phyloP scores from a whole-genome alignment of 139 green algal species.

The Chloropicon primus region DNA sequence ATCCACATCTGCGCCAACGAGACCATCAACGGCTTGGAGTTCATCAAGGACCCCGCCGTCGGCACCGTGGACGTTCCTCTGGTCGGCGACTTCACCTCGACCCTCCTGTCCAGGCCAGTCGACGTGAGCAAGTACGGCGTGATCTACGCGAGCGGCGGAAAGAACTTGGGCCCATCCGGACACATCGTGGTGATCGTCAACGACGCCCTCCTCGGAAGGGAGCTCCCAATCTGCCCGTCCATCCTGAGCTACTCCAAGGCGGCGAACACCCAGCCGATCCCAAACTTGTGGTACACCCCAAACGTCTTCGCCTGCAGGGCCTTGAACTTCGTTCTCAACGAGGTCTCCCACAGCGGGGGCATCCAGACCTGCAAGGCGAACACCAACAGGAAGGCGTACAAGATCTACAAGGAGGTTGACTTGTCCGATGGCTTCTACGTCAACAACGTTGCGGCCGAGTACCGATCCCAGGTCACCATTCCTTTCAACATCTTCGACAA shows the following conservation, averaged over 20 bases:
- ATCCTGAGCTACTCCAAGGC: slow-evolving; percentile 14
- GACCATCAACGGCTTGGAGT: slow-evolving; percentile 97
- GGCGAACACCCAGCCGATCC: slow-evolving; percentile 1
- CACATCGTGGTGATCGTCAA: slow-evolving; percentile 21
- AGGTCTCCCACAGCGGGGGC: slow-evolving; percentile 12
- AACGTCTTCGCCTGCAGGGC: slow-evolving; percentile 20
- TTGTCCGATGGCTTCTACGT: slow-evolving; percentile 16
- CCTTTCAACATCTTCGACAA: slow-evolving; percentile 12
- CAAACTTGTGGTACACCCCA: slow-evolving; percentile 21
- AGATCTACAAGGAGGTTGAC: slow-evolving; percentile 20
- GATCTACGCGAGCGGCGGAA: slow-evolving; percentile 23
- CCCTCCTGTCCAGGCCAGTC: slow-evolving; percentile 92
- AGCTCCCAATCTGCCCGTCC: slow-evolving; percentile 10
- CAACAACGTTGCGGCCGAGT: slow-evolving; percentile 12
- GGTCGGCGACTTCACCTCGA: slow-evolving; percentile 92
- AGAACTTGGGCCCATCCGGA: slow-evolving; percentile 23
- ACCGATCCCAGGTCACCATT: slow-evolving; percentile 18
- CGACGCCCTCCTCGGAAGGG: slow-evolving; percentile 14
- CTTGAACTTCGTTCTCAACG: slow-evolving; percentile 11
- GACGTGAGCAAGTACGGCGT: slow-evolving; percentile 85
- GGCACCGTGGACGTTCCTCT: slow-evolving; percentile 33
- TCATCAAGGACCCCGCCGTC: slow-evolving; percentile 72
- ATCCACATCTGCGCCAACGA: slow-evolving; percentile 95
- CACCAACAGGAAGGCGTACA: background rate
- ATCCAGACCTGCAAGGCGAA: background rate